These are phyloP conservation scores for Paramecium sexaurelia DNA, from an alignment of 73 alveolate genomes.

Conservation along the genomic window DNA sequence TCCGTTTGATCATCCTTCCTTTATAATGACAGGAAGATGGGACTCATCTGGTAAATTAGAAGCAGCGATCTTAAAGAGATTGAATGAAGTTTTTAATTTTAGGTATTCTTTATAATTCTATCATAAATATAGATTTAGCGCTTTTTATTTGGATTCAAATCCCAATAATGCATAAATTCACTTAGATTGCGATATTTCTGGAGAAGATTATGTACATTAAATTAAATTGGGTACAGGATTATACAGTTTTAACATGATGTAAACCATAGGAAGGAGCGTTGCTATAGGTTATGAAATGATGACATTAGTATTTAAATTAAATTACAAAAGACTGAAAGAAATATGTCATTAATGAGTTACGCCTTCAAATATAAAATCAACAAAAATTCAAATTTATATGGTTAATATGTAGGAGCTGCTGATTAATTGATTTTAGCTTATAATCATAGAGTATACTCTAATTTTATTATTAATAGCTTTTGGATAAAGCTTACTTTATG, in stretches of 20 bases:
- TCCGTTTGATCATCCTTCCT: conserved; percentile 43
- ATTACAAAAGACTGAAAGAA: conserved; percentile 42
- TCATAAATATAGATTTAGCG: background rate
- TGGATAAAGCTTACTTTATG: conserved; percentile 58
- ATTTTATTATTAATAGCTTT: background rate
- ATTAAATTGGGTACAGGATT: conserved; percentile 60
- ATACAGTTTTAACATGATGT: conserved; percentile 56
- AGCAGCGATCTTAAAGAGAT: conserved; percentile 57
- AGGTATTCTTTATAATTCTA: background rate
- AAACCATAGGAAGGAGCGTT: conserved; percentile 54
- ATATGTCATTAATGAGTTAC: conserved; percentile 59
- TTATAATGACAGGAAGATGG: conserved; percentile 66
- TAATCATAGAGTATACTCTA: conserved; percentile 53
- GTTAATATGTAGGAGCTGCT: conserved; percentile 57
- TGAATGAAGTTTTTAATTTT: conserved; percentile 44
- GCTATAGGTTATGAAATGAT: conserved; percentile 64
- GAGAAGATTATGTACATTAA: conserved; percentile 59
- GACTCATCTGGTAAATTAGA: conserved; percentile 68
- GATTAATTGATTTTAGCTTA: conserved; percentile 56
- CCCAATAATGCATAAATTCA: conserved; percentile 31
- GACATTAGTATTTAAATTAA: background rate
- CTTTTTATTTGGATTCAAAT: conserved; percentile 32
- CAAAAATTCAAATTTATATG: background rate
- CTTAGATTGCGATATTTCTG: conserved; percentile 6
- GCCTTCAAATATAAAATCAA: conserved; percentile 20